Percentiles rank a stretch among this genome's conserved stretches.
These are phyloP conservation scores for Aspergillus nanangensis DNA, from an alignment of 495 filamentous ascomycete species.

Conservation along the genomic window DNA sequence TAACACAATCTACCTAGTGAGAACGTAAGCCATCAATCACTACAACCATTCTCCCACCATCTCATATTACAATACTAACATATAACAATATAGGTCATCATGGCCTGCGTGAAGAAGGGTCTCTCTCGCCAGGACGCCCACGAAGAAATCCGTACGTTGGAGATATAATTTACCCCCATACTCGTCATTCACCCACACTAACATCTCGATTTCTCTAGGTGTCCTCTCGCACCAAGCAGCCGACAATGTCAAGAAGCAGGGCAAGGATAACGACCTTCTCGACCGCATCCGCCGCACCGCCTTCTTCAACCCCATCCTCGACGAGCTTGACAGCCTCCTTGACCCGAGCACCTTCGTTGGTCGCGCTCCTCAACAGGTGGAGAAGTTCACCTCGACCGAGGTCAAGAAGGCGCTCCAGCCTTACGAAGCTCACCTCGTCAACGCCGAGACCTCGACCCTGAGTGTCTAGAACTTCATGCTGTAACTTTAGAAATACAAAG, in stretches of 20 bases:
- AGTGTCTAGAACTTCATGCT: constrained; percentile 34
- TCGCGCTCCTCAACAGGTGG: constrained; percentile 52
- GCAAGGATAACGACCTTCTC: constrained; percentile 78
- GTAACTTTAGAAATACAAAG: no score
- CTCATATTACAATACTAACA: constrained; percentile 13
- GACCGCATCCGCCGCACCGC: constrained; percentile 66
- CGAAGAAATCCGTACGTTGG: constrained; percentile 66
- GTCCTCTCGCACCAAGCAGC: constrained; percentile 84
- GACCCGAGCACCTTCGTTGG: constrained; percentile 67
- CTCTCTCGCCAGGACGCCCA: constrained; percentile 85
- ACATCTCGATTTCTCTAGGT: constrained; percentile 31
- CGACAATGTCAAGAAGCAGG: constrained; percentile 74
- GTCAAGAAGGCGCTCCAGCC: constrained; percentile 49
- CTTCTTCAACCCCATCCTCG: constrained; percentile 81
- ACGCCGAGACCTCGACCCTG: constrained; percentile 46
- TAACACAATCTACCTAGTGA: constrained; percentile 24
- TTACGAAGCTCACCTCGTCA: constrained; percentile 36
- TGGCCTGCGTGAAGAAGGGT: constrained; percentile 74
- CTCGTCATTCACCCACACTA: neutral
- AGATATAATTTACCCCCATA: neutral
- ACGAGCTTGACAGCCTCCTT: constrained; percentile 69
- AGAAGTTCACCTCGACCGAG: constrained; percentile 52
- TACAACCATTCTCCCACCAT: neutral
- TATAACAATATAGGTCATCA: constrained; percentile 59
- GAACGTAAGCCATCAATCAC: constrained; percentile 25